Percentiles rank a stretch among this genome's conserved stretches.
Evolutionary conservation across 1,284 basidiomycete genomes (phyloP).

Genomic region (Porogramme epimiltina): DNA sequence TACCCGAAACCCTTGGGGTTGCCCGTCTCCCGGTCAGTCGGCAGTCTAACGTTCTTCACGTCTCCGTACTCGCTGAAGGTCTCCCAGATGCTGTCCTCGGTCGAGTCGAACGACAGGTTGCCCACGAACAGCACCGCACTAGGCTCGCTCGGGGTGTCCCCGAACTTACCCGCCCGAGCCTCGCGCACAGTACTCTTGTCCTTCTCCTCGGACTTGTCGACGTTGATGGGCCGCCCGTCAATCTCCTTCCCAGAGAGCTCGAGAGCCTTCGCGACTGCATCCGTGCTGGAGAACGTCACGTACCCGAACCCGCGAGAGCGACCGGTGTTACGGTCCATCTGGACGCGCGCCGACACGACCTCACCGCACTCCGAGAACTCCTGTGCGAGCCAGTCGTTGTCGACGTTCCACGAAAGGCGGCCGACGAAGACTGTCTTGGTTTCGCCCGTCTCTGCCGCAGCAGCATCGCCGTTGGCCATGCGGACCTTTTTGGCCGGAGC

Average conservation of each 20-base stretch:
- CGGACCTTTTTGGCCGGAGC: slow-evolving; percentile 85
- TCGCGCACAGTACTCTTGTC: slow-evolving; percentile 58
- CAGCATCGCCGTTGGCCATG: slow-evolving; percentile 58
- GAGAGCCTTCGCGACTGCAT: slow-evolving; percentile 79
- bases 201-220: slow-evolving; percentile 78
- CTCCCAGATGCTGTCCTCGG: slow-evolving; percentile 90
- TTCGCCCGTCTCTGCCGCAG: slow-evolving; percentile 46
- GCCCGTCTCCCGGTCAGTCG: slow-evolving; percentile 92
- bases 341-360: slow-evolving; percentile 85
- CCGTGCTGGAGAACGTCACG: slow-evolving; percentile 85
- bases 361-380: slow-evolving; percentile 92
- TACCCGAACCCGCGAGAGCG: slow-evolving; percentile 94
- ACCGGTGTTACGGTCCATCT: slow-evolving; percentile 88
- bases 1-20: slow-evolving; percentile 96
- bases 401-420: slow-evolving; percentile 94
- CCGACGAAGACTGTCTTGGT: slow-evolving; percentile 90
- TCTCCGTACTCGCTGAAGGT: slow-evolving; percentile 90
- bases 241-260: slow-evolving; percentile 83
- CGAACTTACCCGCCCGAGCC: slow-evolving; percentile 78
- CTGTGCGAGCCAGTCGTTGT: slow-evolving; percentile 92
- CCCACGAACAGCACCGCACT: slow-evolving; percentile 88
- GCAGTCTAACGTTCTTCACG: slow-evolving; percentile 87
- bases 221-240: slow-evolving; percentile 87
- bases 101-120: slow-evolving; percentile 82
- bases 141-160: slow-evolving; percentile 72